A percentile compares a stretch with the other conserved stretches of the same genome.
Evolutionary conservation across 2,329 filamentous ascomycete genomes (phyloP).

Genomic region (Piedraia hortae): DNA sequence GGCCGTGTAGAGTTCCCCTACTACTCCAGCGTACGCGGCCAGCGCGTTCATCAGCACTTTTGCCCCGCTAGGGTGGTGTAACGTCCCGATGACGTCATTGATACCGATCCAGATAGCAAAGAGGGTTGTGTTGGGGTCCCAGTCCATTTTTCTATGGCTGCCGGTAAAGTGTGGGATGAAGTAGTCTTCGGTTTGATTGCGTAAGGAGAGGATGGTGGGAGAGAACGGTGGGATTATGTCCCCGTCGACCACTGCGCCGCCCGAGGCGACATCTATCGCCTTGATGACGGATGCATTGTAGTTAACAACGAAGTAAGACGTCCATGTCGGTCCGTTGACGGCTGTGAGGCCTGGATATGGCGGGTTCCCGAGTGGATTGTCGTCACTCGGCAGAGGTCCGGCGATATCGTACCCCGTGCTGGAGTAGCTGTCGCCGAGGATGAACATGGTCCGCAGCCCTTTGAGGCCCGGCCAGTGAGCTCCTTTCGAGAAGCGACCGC

Average conservation of each 20-base stretch:
- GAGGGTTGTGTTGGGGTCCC: conserved; percentile 19
- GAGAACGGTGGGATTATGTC: conserved; percentile 24
- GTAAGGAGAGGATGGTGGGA: conserved; percentile 22
- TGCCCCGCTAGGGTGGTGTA: no score
- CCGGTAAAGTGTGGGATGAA: conserved; percentile 16
- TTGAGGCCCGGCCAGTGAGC: no score
- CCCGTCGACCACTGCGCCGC: conserved; percentile 18
- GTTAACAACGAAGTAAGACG: conserved; percentile 21
- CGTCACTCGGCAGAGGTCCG: conserved; percentile 22
- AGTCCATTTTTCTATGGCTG: conserved; percentile 5
- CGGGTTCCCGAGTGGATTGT: conserved; percentile 35
- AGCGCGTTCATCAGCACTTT: conserved; percentile 15
- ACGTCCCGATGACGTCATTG: conserved; percentile 28
- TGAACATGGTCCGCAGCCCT: no score
- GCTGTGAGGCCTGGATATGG: conserved; percentile 17
- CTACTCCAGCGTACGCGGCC: conserved; percentile 12
- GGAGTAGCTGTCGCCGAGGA: no score
- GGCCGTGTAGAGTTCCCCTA: conserved; percentile 17
- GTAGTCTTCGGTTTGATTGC: conserved; percentile 21
- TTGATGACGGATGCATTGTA: conserved; percentile 20
- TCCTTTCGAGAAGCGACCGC: no score
- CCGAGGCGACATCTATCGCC: conserved; percentile 26
- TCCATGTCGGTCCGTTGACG: conserved; percentile 25
- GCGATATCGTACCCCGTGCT: conserved; percentile 29
- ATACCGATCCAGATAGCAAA: conserved; percentile 20